Evolutionary conservation across 192 early-diverging fungal genomes (phyloP), one percentile per base, ranked within the genome.

Genomic region (Blastocladiella britannica): DNA sequence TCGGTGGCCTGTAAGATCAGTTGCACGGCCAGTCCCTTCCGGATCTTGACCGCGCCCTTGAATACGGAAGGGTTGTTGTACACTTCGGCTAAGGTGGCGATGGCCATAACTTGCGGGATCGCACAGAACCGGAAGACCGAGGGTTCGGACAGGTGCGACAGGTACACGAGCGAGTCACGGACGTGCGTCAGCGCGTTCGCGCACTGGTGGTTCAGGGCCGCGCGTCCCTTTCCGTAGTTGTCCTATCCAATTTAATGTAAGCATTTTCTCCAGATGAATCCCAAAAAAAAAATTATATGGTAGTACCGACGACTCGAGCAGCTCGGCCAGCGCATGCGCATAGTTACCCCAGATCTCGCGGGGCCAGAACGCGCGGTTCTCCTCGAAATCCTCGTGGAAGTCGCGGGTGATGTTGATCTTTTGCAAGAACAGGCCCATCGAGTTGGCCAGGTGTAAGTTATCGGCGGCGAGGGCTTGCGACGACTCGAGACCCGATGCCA

Each of bases 41-140:
- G 85, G 63, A 97, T 97, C 72, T 99, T 99, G 58, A 88, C 84
- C 29, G 82, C 82, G 53, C 68, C 72, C 3, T 79, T 75, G 60
- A 87, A 94, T 18, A 96, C 68, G 29, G 71, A 67, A 51, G 79
- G 66, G 68, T 93, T 93, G 70, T 91, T 87, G 67, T 86, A 93
- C 54, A 91, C 83, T 54, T 88, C 58, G 25, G 78, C 72, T 22
- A 99, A 67, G 2, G 92, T 86, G 26, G 95, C 83, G 62, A 99
- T 88, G 12, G 95, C 95, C 95, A 97, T 97, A 20, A 94, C 83
- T 75, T 99, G 93, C n/a, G 95, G 95, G 58, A 99, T 99, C 15
- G 95, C 95, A 63, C 87, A 88, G 66, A 97, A 97, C 61, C 80
- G 82, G 67, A 97, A 89, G 43, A 91, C 80, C 1, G 81, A 78